Evolutionary conservation across 345 rosid genomes (phyloP), one percentile per base, ranked within the genome.

Genomic region (Adansonia digitata): DNA sequence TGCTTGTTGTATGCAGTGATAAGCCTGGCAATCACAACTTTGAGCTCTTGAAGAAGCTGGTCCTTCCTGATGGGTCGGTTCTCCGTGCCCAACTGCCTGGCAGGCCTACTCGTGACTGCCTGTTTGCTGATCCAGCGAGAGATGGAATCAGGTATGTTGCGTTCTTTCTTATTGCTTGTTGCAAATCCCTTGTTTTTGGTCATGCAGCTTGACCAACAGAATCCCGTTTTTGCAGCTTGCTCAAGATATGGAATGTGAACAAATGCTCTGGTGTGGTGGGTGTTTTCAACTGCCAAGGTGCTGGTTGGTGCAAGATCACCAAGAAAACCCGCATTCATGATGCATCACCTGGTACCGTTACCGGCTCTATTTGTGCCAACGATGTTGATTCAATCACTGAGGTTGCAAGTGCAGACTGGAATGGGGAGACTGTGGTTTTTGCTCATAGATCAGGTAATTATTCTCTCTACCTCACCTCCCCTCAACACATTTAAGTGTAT

Each of bases 251-350:
- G 99, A 95, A 95, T 74, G 73, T 89, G 88, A 95, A 95, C 74
- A 90, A 89, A 75, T 87, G 84, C 69, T 78, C 91, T 22, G 98
- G 99, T 22, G 88, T 95, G 39, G 96, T 93, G 2, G 98, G 99
- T 63, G 92, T 90, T 7, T 95, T 91, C 85, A 93, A 95, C 86
- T 95, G 99, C 81, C 99, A 95, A 85, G 99, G 99, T 62, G 97
- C 99, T 75, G 98, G 97, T 74, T 95, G 99, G 99, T 90, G 98
- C 90, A 91, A 85, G 85, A 68, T 85, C 5, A 74, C 76, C 5
- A 95, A 93, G 92, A 93, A 86, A 82, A 91, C 93, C 60, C 86
- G 86, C 57, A 89, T 95, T 75, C 99, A 95, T 78, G 91, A 95
- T 75, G 74, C 85, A 73, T 82, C 95, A 63, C 99, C 99, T 27